A percentile compares a stretch with the other conserved stretches of the same genome.
Conservation (phyloP, 2,329 filamentous ascomycete genomes). For the Aspergillus persii region DNA sequence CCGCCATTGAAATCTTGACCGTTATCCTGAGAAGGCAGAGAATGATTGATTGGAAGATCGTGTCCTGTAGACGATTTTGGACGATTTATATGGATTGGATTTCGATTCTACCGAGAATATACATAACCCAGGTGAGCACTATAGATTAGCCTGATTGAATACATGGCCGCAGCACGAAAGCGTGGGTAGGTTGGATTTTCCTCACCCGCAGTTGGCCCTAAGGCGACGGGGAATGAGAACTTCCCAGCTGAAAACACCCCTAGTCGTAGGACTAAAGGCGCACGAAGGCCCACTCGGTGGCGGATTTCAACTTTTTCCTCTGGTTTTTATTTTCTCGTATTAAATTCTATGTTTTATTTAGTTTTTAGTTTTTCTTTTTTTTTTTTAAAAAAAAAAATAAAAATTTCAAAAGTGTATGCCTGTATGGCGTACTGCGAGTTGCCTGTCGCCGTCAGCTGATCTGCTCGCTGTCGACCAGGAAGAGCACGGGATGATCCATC, state of each 20-base stretch:
- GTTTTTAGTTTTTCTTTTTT: too few relatives aligned
- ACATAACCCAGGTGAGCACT: background rate
- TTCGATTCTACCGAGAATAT: too few relatives aligned
- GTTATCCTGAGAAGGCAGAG: background rate
- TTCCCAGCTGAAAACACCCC: conserved; percentile 8
- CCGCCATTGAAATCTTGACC: background rate
- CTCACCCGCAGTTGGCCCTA: background rate
- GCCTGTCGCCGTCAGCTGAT: conserved; percentile 18
- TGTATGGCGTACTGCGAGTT: background rate
- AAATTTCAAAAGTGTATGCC: too few relatives aligned
- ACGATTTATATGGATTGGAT: background rate
- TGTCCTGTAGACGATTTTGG: background rate
- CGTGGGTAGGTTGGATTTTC: conserved; percentile 4
- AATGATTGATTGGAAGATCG: background rate
- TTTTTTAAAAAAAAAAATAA: too few relatives aligned
- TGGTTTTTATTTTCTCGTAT: background rate
- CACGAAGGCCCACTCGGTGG: conserved; percentile 1
- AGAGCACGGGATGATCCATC: background rate
- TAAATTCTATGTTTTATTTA: background rate
- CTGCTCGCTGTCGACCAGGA: conserved; percentile 10
- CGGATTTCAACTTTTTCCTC: background rate
- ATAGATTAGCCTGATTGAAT: too few relatives aligned
- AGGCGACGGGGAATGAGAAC: background rate
- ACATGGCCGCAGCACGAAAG: background rate
- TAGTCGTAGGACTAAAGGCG: background rate